Conservation (phyloP, 2,329 filamentous ascomycete genomes). For the Cladobotryum protrusum region DNA sequence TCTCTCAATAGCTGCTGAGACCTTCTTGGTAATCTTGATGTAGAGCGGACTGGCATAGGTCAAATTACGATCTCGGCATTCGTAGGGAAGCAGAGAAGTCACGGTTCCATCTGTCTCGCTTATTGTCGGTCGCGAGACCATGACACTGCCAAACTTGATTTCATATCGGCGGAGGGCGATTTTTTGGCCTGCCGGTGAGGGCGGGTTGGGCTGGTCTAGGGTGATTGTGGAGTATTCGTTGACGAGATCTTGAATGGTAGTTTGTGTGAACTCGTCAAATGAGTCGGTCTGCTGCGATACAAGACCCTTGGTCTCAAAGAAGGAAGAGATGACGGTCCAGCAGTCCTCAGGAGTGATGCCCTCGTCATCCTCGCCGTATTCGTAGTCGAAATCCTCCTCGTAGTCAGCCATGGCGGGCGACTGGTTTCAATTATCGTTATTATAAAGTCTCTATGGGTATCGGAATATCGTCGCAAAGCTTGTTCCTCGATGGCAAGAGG, state of each 20-base stretch:
- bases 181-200: slow-evolving; percentile 66
- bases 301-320: slow-evolving; percentile 92
- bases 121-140: slow-evolving; percentile 82
- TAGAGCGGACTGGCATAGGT: slow-evolving; percentile 93
- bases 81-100: slow-evolving; percentile 81
- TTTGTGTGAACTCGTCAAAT: slow-evolving; percentile 93
- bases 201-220: slow-evolving; percentile 87
- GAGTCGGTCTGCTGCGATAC: slow-evolving; percentile 98
- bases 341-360: slow-evolving; percentile 93
- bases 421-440: neutral
- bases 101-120: slow-evolving; percentile 90
- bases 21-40: slow-evolving; percentile 78
- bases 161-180: slow-evolving; percentile 89
- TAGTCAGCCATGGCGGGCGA: slow-evolving; percentile 46
- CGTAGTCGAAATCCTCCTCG: slow-evolving; percentile 57
- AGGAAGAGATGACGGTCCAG: slow-evolving; percentile 95
- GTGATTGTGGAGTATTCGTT: slow-evolving; percentile 86
- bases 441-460: neutral
- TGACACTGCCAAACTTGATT: slow-evolving; percentile 86
- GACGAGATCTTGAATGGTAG: slow-evolving; percentile 90
- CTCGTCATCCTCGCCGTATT: slow-evolving; percentile 61
- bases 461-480: neutral
- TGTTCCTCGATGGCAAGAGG: neutral
- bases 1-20: slow-evolving; percentile 75
- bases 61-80: slow-evolving; percentile 89